Evolutionary conservation across 176 grass and related monocot genomes (phyloP), one percentile per base, ranked within the genome.

Genomic region (Thalia dealbata): DNA sequence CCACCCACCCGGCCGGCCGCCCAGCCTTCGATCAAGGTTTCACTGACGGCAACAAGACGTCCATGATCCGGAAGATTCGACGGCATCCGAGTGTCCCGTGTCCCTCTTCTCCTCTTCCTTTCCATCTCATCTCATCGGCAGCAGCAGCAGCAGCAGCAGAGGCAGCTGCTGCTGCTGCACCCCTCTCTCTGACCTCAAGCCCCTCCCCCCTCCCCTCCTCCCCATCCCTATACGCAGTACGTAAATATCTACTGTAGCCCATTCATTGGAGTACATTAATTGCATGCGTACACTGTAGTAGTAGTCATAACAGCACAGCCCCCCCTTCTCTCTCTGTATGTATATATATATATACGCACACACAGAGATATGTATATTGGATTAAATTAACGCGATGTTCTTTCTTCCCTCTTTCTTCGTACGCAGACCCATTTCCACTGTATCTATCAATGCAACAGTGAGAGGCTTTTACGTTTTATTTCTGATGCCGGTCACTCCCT

Each of bases 11-110:
- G n/a, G n/a, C n/a, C n/a, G n/a, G n/a, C n/a, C 54, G 54, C 19
- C 19, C 45, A 13, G 45, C 10, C 45, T 7, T 8, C 45, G 54
- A 58, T 58, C 54, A n/a, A 58, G 54, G 54, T 58, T 58, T 58
- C n/a, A n/a, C 54, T n/a, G 54, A 58, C 54, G 54, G 54, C 54
- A 58, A 58, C 54, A 58, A 58, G 54, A 58, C 54, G 54, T n/a
- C 6, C 21, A 9, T 4, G 32, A 38, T 7, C 19, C 1, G 4
- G 6, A n/a, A n/a, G 54, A 58, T 58, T 58, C 18, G 54, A 58
- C 54, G 54, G 21, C 54, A n/a, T 58, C 19, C 6, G 6, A 19
- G 54, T 7, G 18, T 7, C 1, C 21, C 19, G 51, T 38, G 32
- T 38, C 32, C 32, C 32, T 38, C 32, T 4, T 38, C 32, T 38